A percentile compares a stretch with the other conserved stretches of the same genome.
Evolutionary conservation across 1,284 basidiomycete species (phyloP).

Genomic region (Coniophora puteana): DNA sequence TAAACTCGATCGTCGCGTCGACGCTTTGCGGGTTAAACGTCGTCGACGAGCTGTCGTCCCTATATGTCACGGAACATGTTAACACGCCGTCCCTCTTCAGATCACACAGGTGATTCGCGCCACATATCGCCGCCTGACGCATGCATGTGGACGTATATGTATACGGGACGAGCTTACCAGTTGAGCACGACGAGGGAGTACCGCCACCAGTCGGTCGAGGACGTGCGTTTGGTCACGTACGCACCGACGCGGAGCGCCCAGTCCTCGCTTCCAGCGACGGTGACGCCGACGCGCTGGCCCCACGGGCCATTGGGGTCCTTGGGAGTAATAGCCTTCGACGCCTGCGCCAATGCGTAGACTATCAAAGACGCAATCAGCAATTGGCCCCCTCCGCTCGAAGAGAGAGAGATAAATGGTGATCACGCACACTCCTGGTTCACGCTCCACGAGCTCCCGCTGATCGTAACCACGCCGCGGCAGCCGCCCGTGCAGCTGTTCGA

Average conservation of each 20-base stretch:
- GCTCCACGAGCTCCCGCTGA: slow-evolving; percentile 56
- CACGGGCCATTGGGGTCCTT: slow-evolving; percentile 64
- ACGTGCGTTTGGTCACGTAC: slow-evolving; percentile 56
- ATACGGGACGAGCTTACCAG: too few relatives aligned
- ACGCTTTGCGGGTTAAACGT: slow-evolving; percentile 62
- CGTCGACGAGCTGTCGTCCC: slow-evolving; percentile 45
- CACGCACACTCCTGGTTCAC: slow-evolving; percentile 69
- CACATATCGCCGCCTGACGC: too few relatives aligned
- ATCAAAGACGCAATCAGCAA: too few relatives aligned
- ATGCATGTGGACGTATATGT: too few relatives aligned
- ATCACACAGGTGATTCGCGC: too few relatives aligned
- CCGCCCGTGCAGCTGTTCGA: slow-evolving; percentile 56
- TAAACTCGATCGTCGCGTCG: slow-evolving; percentile 64
- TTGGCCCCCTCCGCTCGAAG: neutral
- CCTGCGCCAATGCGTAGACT: slow-evolving; percentile 76
- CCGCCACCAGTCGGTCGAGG: slow-evolving; percentile 52
- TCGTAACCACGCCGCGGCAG: slow-evolving; percentile 61
- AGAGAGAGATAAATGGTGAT: neutral
- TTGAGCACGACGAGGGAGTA: slow-evolving; percentile 72
- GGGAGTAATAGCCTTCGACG: slow-evolving; percentile 68
- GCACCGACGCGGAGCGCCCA: slow-evolving; percentile 63
- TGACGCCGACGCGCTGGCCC: slow-evolving; percentile 62
- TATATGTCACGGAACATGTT: too few relatives aligned
- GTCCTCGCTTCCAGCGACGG: slow-evolving; percentile 49
- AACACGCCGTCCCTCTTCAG: too few relatives aligned